Base-by-base conservation (phyloP, 768 basidiomycete species). In the Cantharellus cinnabarinus region DNA sequence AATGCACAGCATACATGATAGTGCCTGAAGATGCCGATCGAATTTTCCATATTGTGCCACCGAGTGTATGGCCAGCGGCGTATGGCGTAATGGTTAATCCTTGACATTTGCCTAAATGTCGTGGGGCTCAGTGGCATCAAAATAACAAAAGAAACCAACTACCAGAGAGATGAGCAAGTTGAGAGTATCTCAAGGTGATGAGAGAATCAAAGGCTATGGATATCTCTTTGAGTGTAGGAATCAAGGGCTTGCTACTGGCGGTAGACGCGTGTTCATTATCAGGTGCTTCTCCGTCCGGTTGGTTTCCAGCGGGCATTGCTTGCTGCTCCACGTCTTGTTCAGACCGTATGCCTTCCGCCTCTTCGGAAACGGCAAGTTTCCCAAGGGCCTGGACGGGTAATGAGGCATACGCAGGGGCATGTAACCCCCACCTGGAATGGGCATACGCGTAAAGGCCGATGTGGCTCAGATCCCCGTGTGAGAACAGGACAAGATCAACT, bases 41-140 rank as follows among this genome's bases (percentile, higher is more conserved):
- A 62, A 99, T 85, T 68, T 97, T 97, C 91, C 91, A 98, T 63
- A 99, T 86, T 3, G 93, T 89, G 50, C 94, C 95, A 61, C 95
- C 95, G 14, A 99, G 77, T 0, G 89, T 89, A 69, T 97, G 93
- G 0, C 94, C 95, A 7, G 90, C 85, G 65, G 87, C 85, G 71
- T 91, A 95, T 1, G 95, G 90, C 15, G 91, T 93, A 63, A 99
- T 87, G 2, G 90, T 93, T 65, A 93, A 72, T 15, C 89, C 89
- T 68, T 91, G 86, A 66, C 87, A 89, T 73, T 90, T 88, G 56
- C 89, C 87, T 86, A 20, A 59, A 20, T 56, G 54, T 56, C 44
- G 53, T 40, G 20, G 59, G 39, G 98, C 76, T 10, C 35, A 54
- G 35, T 14, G 10, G 52, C 52, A 54, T 37, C 1, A 54, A 10